Evolutionary conservation across 176 grass and related monocot genomes (phyloP), one percentile per base, ranked within the genome.

Genomic region (Phragmites australis): DNA sequence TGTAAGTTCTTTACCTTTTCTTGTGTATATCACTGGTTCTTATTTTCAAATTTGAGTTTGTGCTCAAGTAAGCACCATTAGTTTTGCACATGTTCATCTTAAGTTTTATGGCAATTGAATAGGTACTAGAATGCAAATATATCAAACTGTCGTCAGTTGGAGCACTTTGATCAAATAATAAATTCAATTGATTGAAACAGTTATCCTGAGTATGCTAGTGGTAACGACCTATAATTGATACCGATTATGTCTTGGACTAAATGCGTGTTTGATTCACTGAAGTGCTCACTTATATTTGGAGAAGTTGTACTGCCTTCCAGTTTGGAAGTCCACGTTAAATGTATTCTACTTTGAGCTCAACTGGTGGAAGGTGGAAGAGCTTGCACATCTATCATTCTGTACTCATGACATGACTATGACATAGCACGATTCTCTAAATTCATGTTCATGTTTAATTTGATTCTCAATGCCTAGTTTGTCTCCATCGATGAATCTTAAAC

Each of bases 241-340:
- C 21, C 10, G 59, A 17, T 18, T 34, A 55, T 79, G 37, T 26
- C 3, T 80, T 55, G 11, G 41, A 45, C 23, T 25, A 14, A 84
- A 67, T 44, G 26, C 55, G 27, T 73, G 19, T 54, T 53, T 77
- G 29, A 49, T 22, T 77, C 30, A 37, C 17, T 54, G 16, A 40
- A 64, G 40, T 48, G 26, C 14, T 56, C 15, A 31, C 44, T 73
- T 66, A 65, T 52, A 26, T 78, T 27, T 41, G 3, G 14, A 79
- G 22, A 51, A 11, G 13, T 68, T 62, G 54, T 78, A 48, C 31
- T 65, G 5, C 84, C 76, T 53, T 65, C 14, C 34, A 39, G 74
- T 70, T 56, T 56, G 17, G 30, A 68, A 32, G 12, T 56, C 50
- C 15, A 66, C 46, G 77, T 64, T 52, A 56, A 55, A 2, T 73